Conservation (phyloP, 768 basidiomycete species). For the Psilocybe cubensis region DNA sequence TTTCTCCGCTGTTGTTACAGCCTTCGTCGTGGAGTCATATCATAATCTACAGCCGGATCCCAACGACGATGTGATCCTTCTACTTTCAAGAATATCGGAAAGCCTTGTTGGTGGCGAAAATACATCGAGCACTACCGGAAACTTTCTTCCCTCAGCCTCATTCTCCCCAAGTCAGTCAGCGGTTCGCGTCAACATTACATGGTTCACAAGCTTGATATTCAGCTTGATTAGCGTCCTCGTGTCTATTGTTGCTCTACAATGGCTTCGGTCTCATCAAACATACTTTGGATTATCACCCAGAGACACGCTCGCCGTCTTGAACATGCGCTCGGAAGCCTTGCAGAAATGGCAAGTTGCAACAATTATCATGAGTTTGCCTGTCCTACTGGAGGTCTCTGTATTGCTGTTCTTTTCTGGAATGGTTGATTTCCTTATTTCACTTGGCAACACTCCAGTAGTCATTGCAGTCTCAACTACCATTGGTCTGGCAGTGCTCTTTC, state of each 20-base stretch:
- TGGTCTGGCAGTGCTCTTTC: neutral
- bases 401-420: constrained; percentile 31
- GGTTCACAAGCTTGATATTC: constrained; percentile 14
- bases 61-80: constrained; percentile 8
- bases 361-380: constrained; percentile 27
- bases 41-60: constrained; percentile 17
- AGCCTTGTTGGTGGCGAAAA: neutral
- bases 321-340: constrained; percentile 29
- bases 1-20: constrained; percentile 25
- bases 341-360: constrained; percentile 27
- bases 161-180: constrained; percentile 2
- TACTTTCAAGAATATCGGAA: constrained; percentile 12
- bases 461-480: neutral
- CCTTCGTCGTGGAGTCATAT: constrained; percentile 13
- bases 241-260: constrained; percentile 15
- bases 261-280: constrained; percentile 14
- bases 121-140: neutral
- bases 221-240: constrained; percentile 14
- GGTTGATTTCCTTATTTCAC: constrained; percentile 18
- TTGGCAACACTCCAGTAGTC: neutral
- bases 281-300: constrained; percentile 1
- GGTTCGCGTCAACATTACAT: constrained; percentile 11
- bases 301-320: constrained; percentile 17
- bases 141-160: neutral
- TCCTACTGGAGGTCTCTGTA: constrained; percentile 29